Evolutionary conservation across 768 basidiomycete genomes (phyloP).

Genomic region (Amyloporia xantha): DNA sequence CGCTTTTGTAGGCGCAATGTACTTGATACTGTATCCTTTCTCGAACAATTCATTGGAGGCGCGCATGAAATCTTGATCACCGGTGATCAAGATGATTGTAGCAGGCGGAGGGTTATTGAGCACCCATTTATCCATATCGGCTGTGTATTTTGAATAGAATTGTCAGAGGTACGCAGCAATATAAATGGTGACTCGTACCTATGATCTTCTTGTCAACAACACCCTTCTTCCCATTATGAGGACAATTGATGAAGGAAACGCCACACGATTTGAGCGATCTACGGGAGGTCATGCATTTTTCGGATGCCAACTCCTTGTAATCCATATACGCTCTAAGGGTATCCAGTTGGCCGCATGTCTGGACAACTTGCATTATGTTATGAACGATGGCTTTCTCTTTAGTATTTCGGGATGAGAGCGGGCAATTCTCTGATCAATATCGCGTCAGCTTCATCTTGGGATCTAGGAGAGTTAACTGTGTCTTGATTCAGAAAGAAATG

Average conservation of each 20-base stretch:
- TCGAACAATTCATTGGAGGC: conserved; percentile 28
- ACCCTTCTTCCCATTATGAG: conserved; percentile 23
- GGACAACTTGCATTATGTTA: conserved; percentile 39
- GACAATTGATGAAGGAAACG: conserved; percentile 22
- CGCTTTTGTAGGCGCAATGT: conserved; percentile 19
- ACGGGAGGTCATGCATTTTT: conserved; percentile 29
- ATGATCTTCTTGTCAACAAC: conserved; percentile 47
- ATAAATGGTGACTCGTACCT: conserved; percentile 24
- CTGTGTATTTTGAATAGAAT: conserved; percentile 26
- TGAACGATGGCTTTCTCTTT: conserved; percentile 19
- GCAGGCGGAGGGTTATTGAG: conserved; percentile 48
- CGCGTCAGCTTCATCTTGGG: no score
- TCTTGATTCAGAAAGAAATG: neutral
- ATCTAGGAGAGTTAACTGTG: no score
- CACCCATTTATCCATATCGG: conserved; percentile 60
- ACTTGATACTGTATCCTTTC: conserved; percentile 10
- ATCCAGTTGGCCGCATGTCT: conserved; percentile 39
- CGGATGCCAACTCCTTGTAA: conserved; percentile 26
- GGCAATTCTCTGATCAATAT: neutral
- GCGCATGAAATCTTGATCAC: conserved; percentile 63
- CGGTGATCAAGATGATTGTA: conserved; percentile 57
- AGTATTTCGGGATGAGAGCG: neutral
- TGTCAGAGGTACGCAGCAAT: conserved; percentile 5
- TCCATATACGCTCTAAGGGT: conserved; percentile 51
- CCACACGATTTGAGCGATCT: conserved; percentile 37